A percentile compares a stretch with the other conserved stretches of the same genome.
phyloP scores from a whole-genome alignment of 371 early-diverging fungal species.

The Zancudomyces culisetae region DNA sequence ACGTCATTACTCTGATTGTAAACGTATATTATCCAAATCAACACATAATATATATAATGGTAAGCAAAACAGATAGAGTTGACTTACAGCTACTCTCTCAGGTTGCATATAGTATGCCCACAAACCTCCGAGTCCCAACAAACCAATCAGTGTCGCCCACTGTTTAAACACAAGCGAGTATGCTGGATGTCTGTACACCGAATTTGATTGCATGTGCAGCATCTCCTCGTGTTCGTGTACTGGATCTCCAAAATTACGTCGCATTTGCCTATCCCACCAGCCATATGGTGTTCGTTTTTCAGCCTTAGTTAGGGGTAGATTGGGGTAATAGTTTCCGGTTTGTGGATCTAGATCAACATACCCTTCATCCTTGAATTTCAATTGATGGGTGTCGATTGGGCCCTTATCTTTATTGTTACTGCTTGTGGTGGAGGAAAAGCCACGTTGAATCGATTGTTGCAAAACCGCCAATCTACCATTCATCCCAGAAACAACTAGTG shows the following conservation, averaged over 20 bases:
- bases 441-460: no score
- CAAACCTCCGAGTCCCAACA: slow-evolving; percentile 14
- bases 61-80: background rate
- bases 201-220: slow-evolving; percentile 19
- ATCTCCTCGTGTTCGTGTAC: slow-evolving; percentile 22
- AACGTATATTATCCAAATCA: slow-evolving; percentile 8
- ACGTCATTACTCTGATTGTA: background rate
- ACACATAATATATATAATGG: slow-evolving; percentile 6
- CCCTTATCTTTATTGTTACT: no score
- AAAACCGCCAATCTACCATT: no score
- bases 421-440: no score
- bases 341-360: slow-evolving; percentile 25
- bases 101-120: slow-evolving; percentile 9
- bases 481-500: no score
- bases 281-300: slow-evolving; percentile 21
- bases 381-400: no score
- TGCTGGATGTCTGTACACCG: slow-evolving; percentile 17
- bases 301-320: slow-evolving; percentile 15
- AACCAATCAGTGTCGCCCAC: slow-evolving; percentile 15
- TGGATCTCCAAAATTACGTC: slow-evolving; percentile 24
- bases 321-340: slow-evolving; percentile 22
- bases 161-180: slow-evolving; percentile 14
- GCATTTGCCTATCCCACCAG: slow-evolving; percentile 26
- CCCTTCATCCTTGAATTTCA: slow-evolving; percentile 14
- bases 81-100: slow-evolving; percentile 15